Evolutionary conservation across 1,284 basidiomycete genomes (phyloP).

Genomic region (Jaminaea rosea): DNA sequence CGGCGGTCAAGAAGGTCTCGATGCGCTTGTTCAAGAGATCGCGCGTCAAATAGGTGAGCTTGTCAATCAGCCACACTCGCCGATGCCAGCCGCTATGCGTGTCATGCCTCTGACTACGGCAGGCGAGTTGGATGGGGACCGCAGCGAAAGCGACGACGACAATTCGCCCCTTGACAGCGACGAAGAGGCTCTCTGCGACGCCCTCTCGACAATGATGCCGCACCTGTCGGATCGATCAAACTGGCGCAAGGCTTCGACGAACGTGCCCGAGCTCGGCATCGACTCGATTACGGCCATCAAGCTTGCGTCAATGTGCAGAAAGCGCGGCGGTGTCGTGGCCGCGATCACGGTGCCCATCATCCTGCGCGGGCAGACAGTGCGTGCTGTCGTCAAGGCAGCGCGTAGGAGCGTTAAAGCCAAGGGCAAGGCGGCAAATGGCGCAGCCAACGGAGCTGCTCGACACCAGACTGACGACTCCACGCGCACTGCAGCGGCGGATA

Average conservation of each 20-base stretch:
- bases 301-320: background rate
- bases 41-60: too few species aligned
- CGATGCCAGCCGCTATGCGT: too few species aligned
- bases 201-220: background rate
- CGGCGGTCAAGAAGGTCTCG: background rate
- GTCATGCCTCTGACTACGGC: background rate
- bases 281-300: constrained; percentile 51
- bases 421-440: background rate
- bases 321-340: background rate
- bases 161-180: background rate
- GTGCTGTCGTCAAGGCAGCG: constrained; percentile 1
- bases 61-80: background rate
- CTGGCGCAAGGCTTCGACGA: background rate
- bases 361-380: constrained; percentile 3
- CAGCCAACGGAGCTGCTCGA: too few species aligned
- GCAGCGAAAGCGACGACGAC: too few species aligned
- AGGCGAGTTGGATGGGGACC: background rate
- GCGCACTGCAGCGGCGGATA: background rate
- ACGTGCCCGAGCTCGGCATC: constrained; percentile 48
- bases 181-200: constrained; percentile 1
- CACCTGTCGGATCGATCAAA: too few species aligned
- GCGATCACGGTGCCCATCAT: constrained; percentile 1
- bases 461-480: too few species aligned
- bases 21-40: background rate
- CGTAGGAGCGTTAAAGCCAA: background rate